These are phyloP conservation scores for Blastosporella zonata DNA, from an alignment of 1,284 basidiomycete species.

Conservation along the genomic window DNA sequence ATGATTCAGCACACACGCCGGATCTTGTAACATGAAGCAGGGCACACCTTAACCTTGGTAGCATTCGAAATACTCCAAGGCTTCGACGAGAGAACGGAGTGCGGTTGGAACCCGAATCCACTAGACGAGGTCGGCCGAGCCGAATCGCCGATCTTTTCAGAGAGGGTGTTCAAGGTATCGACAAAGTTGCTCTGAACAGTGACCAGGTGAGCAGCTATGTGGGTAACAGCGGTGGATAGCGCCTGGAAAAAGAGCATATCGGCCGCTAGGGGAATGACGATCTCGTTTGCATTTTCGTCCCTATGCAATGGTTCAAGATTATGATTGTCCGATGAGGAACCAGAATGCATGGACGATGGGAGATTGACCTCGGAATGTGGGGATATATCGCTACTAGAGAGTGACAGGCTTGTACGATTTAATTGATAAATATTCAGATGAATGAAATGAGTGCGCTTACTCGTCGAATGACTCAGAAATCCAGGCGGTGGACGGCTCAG, in stretches of 20 bases:
- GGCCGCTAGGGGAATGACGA: constrained; percentile 80
- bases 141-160: constrained; percentile 54
- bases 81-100: constrained; percentile 42
- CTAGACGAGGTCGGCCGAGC: constrained; percentile 62
- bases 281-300: constrained; percentile 38
- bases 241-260: constrained; percentile 84
- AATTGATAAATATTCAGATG: neutral
- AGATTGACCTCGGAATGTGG: neutral
- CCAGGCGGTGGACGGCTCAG: constrained; percentile 7
- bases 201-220: constrained; percentile 65
- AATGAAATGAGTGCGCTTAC: constrained; percentile 2
- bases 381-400: neutral
- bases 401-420: neutral
- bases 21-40: constrained; percentile 17
- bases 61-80: constrained; percentile 35
- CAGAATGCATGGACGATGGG: neutral
- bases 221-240: constrained; percentile 68
- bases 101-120: constrained; percentile 41
- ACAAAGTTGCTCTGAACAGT: constrained; percentile 66
- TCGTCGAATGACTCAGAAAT: constrained; percentile 12
- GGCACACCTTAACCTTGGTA: constrained; percentile 30
- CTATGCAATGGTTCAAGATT: neutral
- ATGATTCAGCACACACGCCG: constrained; percentile 10
- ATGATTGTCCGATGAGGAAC: constrained; percentile 5
- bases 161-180: constrained; percentile 57